Evolutionary conservation across 2,329 filamentous ascomycete genomes (phyloP).

Genomic region (Mycosphaerella sp.): DNA sequence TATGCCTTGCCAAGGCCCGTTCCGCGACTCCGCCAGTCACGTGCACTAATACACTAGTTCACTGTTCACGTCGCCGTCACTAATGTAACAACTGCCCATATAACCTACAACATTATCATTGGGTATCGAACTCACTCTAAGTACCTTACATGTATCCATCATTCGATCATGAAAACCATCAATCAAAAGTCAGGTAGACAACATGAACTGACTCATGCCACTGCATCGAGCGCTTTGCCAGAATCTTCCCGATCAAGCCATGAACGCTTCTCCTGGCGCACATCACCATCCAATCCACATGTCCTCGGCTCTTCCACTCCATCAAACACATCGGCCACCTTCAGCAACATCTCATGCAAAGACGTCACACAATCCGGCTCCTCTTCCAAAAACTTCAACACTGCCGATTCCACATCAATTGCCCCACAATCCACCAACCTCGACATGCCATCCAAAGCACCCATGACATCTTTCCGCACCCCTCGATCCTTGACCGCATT

Average conservation of each 20-base stretch:
- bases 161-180: neutral
- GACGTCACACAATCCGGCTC: slow-evolving; percentile 13
- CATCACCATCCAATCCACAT: neutral
- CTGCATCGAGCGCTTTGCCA: neutral
- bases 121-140: no score
- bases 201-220: no score
- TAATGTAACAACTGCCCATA: neutral
- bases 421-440: slow-evolving; percentile 4
- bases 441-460: slow-evolving; percentile 5
- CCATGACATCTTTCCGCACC: slow-evolving; percentile 6
- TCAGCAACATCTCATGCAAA: slow-evolving; percentile 11
- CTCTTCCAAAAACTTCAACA: slow-evolving; percentile 2
- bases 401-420: slow-evolving; percentile 10
- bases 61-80: neutral
- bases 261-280: neutral
- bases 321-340: slow-evolving; percentile 9
- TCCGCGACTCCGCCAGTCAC: neutral
- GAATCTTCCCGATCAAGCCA: slow-evolving; percentile 3
- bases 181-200: no score
- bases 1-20: no score
- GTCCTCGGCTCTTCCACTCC: neutral
- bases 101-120: neutral
- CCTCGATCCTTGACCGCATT: neutral
- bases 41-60: neutral
- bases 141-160: neutral